Evolutionary conservation across 2,329 filamentous ascomycete genomes (phyloP), one percentile per base, ranked within the genome.

Genomic region (Ceratocystis huliohia): DNA sequence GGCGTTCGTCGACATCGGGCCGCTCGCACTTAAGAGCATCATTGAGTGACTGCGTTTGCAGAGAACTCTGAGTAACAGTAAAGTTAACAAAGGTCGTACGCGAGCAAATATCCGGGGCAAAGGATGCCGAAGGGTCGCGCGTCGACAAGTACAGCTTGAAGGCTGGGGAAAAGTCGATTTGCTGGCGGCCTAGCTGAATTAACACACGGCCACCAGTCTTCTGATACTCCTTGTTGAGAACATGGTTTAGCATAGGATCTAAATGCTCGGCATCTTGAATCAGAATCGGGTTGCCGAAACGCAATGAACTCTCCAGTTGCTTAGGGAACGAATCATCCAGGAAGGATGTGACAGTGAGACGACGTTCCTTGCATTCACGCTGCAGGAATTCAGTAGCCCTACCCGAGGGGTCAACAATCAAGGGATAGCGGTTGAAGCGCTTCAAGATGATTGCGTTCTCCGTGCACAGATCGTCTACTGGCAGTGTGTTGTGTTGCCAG

Each of bases 71-170:
- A 3, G 94, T 99, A 69, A 99, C 93, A 0, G 95, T 97, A 72
- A 99, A 99, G 78, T 99, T 99, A 82, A 99, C 94, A 77, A 99
- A 96, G 0, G 95, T 99, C 5, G 94, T 97, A 73, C 95, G 85
- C 80, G 91, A 96, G 84, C 95, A 99, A 70, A 99, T 91, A 74
- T 99, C 94, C 0, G 94, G 95, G 6, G 94, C 86, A 75, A 99
- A 99, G 6, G 88, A 90, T 30, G 94, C 93, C 53, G 95, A 99
- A 0, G 95, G 95, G 78, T 99, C 94, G 72, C 93, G 84, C 1
- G 95, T 99, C 0, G 93, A 96, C 48, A 99, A 80, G 75, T 96
- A 99, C 41, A 99, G 82, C 78, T 88, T 94, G 82, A 99, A 99
- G 0, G 92, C 86, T 1, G 94, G 93, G 63, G 94, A 99, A 78